Evolutionary conservation across 129 eudicot genomes (phyloP).

Genomic region (Cynara cardunculus): DNA sequence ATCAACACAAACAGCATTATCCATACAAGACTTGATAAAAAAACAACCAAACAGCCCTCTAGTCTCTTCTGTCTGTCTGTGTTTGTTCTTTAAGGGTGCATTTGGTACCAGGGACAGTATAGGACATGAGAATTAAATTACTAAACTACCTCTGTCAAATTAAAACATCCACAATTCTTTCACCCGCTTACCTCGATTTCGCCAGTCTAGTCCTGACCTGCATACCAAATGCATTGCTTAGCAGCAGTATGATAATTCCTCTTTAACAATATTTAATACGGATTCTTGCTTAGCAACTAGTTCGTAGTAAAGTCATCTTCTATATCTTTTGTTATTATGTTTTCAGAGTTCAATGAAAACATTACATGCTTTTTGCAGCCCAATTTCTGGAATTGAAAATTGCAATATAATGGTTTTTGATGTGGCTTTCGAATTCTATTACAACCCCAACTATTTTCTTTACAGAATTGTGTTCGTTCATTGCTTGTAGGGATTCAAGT

Average conservation of each 20-base stretch:
- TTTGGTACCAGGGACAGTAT: too few relatives aligned
- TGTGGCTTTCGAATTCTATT: neutral
- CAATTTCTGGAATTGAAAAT: too few relatives aligned
- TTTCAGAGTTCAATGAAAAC: neutral
- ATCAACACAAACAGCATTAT: too few relatives aligned
- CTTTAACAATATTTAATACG: neutral
- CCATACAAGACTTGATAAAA: too few relatives aligned
- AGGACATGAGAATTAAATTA: neutral
- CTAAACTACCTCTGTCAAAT: neutral
- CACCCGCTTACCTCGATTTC: neutral
- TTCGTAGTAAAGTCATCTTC: neutral
- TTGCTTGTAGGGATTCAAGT: slow-evolving; percentile 68
- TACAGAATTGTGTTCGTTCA: neutral
- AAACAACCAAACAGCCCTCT: too few relatives aligned
- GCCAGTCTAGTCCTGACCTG: neutral
- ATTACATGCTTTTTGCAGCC: neutral
- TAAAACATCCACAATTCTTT: neutral
- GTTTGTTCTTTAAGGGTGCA: too few relatives aligned
- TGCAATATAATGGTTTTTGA: too few relatives aligned
- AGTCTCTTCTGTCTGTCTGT: too few relatives aligned
- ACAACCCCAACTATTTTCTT: neutral
- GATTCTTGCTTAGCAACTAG: neutral
- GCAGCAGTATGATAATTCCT: neutral
- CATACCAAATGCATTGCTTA: neutral
- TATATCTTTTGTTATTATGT: neutral